phyloP scores from a whole-genome alignment of 495 filamentous ascomycete genomes.

The Penicillium simplicissimum region DNA sequence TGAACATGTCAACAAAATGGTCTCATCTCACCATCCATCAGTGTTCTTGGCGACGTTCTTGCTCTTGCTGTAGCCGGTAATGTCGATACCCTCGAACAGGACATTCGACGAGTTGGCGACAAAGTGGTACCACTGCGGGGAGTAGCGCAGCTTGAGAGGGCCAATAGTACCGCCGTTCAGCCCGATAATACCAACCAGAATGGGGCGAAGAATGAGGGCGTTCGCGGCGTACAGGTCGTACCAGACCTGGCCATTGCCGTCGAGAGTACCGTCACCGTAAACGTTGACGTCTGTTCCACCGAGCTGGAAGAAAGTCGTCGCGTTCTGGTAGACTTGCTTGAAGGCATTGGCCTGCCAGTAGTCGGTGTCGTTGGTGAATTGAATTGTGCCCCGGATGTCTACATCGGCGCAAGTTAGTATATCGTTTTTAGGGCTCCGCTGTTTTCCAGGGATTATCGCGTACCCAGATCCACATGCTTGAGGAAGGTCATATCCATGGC shows the following conservation, averaged over 20 bases:
- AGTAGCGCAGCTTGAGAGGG: constrained; percentile 61
- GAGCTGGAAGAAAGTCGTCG: constrained; percentile 68
- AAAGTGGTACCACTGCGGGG: constrained; percentile 68
- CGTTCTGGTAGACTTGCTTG: constrained; percentile 62
- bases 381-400: constrained; percentile 57
- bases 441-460: background rate
- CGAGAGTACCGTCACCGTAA: constrained; percentile 61
- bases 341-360: constrained; percentile 68
- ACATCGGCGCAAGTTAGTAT: background rate
- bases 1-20: background rate
- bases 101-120: constrained; percentile 68
- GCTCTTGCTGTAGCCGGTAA: constrained; percentile 54
- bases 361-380: constrained; percentile 63
- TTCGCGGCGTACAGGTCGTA: constrained; percentile 62
- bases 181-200: constrained; percentile 64
- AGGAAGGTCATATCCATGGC: constrained; percentile 66
- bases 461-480: constrained; percentile 61
- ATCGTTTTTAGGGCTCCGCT: constrained; percentile 6
- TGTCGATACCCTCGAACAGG: constrained; percentile 65
- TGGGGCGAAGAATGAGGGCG: constrained; percentile 57
- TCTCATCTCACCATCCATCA: constrained; percentile 56
- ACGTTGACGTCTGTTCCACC: constrained; percentile 69
- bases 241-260: constrained; percentile 71
- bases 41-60: constrained; percentile 62
- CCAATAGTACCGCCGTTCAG: constrained; percentile 61